Evolutionary conservation across 2,329 filamentous ascomycete genomes (phyloP).

Genomic region (Blastomyces emzantsi): DNA sequence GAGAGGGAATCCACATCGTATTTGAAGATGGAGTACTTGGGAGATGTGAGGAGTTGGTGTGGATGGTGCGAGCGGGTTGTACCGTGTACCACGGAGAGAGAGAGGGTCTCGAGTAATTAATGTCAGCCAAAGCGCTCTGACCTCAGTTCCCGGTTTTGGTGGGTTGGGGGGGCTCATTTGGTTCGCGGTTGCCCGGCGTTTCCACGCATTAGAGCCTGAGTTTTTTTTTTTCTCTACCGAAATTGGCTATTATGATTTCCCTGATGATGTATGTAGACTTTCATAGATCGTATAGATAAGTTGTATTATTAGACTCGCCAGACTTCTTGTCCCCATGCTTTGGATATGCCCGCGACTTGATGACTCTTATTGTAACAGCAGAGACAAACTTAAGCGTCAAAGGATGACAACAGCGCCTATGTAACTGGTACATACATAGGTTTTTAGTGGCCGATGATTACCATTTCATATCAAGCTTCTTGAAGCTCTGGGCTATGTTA

Average conservation of each 20-base stretch:
- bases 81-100: constrained; percentile 45
- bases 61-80: constrained; percentile 81
- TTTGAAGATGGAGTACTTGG: constrained; percentile 60
- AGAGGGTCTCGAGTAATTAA: background rate
- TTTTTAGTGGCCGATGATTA: no score
- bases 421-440: no score
- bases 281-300: background rate
- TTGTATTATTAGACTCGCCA: background rate
- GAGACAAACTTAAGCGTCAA: background rate
- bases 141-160: background rate
- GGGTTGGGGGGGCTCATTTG: background rate
- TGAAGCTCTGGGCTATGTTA: no score
- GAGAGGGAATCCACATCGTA: constrained; percentile 59
- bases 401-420: background rate
- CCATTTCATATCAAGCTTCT: no score
- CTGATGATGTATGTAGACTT: background rate
- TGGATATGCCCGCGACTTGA: no score
- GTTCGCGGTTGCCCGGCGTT: background rate
- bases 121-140: background rate
- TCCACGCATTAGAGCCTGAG: background rate
- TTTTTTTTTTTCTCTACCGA: background rate
- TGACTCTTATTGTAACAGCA: background rate
- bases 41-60: constrained; percentile 71
- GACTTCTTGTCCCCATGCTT: background rate
- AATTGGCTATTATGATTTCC: background rate